Evolutionary conservation across 768 basidiomycete species (phyloP), one percentile per base, ranked within the genome.

Genomic region (Pisolithus sp.): DNA sequence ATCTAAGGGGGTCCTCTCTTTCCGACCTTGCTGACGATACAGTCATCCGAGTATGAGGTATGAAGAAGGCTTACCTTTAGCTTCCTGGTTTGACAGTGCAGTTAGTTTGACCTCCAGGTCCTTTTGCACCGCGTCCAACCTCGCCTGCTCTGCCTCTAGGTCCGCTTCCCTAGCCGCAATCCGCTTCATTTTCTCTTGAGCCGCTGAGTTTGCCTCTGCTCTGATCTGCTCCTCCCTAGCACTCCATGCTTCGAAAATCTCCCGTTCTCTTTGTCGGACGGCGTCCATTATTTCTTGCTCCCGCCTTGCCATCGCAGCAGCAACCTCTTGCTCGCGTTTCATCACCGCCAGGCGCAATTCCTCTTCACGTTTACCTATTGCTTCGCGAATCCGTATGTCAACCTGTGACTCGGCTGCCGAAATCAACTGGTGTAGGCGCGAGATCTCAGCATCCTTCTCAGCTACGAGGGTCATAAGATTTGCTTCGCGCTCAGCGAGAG

Each of bases 201-300:
- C 60, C n/a, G 61, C 66, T 0, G 59, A 50, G 31, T 65, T 76
- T 18, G 80, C 76, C 56, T 85, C 82, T 41, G 66, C 63, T 48
- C 69, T 70, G 28, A 85, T 69, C 59, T 78, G 71, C 24, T 68
- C 70, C 60, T 85, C 84, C 39, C 77, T 68, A 34, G 60, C 51
- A 20, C 64, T 67, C 81, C 85, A 86, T 13, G 83, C 81, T 10
- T 79, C 73, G 37, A 73, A 73, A 24, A 86, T 70, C 57, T 87
- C 84, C 18, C 71, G 77, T 57, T 89, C 87, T 6, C 86, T 73
- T 46, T 69, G 69, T 26, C 80, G 70, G 5, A 89, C 81, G 2
- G 85, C 83, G 17, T 78, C 76, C 73, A 86, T 75, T 39, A 89
- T 81, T 62, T 86, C 86, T 50, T 83, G 80, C 57, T 89, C 87